Percentiles rank a stretch among this genome's conserved stretches.
These are phyloP conservation scores for Postia placenta DNA, from an alignment of 768 basidiomycete species.

Conservation along the genomic window DNA sequence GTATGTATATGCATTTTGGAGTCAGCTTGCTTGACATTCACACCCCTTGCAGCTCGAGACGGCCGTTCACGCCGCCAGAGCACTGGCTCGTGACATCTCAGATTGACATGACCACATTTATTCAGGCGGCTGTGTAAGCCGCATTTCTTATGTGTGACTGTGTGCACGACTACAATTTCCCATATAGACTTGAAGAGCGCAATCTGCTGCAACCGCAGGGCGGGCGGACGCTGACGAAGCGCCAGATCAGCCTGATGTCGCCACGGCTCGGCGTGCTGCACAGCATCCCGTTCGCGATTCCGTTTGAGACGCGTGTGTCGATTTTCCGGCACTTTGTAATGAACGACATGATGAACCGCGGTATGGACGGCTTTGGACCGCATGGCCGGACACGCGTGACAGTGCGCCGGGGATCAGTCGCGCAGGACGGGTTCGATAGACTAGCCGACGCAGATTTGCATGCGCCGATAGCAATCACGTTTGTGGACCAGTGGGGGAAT, in stretches of 20 bases:
- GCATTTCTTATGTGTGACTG: background rate
- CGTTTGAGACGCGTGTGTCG: conserved; percentile 84
- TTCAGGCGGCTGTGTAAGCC: conserved; percentile 80
- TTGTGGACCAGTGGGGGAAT: conserved; percentile 84
- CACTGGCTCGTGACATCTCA: conserved; percentile 76
- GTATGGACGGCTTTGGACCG: conserved; percentile 15
- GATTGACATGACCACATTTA: conserved; percentile 63
- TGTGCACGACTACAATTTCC: background rate
- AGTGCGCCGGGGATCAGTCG: conserved; percentile 70
- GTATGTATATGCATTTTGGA: conserved; percentile 45
- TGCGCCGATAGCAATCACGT: conserved; percentile 80
- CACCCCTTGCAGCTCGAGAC: conserved; percentile 57
- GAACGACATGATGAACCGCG: conserved; percentile 42
- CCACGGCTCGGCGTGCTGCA: conserved; percentile 88
- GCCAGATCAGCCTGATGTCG: conserved; percentile 68
- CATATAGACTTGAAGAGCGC: conserved; percentile 57
- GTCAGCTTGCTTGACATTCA: background rate
- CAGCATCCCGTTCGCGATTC: conserved; percentile 94
- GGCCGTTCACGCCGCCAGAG: conserved; percentile 73
- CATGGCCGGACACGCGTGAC: conserved; percentile 33
- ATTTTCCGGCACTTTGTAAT: conserved; percentile 84
- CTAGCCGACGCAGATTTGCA: conserved; percentile 77
- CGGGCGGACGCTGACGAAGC: conserved; percentile 43
- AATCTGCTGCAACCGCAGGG: conserved; percentile 31
- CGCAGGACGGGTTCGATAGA: conserved; percentile 88